Evolutionary conservation across 2,329 filamentous ascomycete genomes (phyloP).

Genomic region (Calonectria honghensis): DNA sequence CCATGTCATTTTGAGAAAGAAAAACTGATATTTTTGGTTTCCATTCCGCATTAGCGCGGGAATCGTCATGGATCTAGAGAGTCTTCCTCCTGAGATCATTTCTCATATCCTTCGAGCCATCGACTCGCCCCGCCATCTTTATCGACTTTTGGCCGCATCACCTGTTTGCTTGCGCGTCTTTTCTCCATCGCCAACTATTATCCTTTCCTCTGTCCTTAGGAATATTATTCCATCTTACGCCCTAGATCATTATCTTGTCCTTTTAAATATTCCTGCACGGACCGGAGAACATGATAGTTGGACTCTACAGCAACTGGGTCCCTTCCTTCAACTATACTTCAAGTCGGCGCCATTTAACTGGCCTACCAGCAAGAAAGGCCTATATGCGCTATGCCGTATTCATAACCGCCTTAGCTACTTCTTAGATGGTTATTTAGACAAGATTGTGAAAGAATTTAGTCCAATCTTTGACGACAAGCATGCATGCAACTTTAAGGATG

Average conservation of each 20-base stretch:
- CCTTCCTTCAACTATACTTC: not conserved
- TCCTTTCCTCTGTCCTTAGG: not conserved
- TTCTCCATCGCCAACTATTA: not conserved
- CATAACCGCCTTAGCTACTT: constrained; percentile 2
- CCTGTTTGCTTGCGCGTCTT: constrained; percentile 2
- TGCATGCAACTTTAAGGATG: not conserved
- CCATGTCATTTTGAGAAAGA: not conserved
- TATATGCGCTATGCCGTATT: not conserved
- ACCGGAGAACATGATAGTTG: not conserved
- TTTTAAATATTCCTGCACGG: not conserved
- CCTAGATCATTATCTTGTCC: not conserved
- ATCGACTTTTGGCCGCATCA: not conserved
- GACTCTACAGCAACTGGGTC: not conserved
- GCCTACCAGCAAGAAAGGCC: not conserved
- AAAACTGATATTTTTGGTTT: not conserved
- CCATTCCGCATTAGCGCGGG: not conserved
- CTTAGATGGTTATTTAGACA: not conserved
- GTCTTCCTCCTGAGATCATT: not conserved
- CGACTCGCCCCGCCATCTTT: constrained; percentile 6
- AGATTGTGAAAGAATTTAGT: not conserved
- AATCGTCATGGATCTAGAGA: constrained; percentile 2
- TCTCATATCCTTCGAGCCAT: not conserved
- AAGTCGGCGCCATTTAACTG: not conserved
- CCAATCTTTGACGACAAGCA: not conserved
- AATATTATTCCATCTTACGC: not conserved